Conservation (phyloP, 1,284 basidiomycete species). For the Peniophora sp. region DNA sequence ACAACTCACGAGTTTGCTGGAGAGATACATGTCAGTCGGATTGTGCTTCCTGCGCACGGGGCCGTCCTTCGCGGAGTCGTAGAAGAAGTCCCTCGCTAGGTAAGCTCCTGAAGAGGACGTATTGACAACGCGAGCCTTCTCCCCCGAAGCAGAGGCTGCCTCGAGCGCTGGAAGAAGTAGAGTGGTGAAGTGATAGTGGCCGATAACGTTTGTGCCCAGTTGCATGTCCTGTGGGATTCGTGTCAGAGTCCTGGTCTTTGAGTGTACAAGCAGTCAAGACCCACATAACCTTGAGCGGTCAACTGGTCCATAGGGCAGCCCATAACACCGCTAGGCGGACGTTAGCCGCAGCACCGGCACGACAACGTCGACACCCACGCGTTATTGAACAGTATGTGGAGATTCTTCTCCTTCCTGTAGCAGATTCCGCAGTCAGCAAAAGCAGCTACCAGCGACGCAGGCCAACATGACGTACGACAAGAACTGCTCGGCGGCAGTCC, state of each 20-base stretch:
- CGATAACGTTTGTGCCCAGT: constrained; percentile 53
- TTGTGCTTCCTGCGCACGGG: constrained; percentile 17
- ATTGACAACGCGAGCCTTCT: constrained; percentile 32
- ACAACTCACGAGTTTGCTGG: constrained; percentile 33
- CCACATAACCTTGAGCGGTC: constrained; percentile 41
- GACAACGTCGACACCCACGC: background rate
- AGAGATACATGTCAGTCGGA: constrained; percentile 26
- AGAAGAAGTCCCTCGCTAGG: constrained; percentile 17
- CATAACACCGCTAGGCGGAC: constrained; percentile 45
- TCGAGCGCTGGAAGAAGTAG: constrained; percentile 36
- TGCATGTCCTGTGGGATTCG: constrained; percentile 44
- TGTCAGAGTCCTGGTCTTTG: no score
- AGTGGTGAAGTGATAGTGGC: constrained; percentile 41
- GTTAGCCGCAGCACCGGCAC: no score
- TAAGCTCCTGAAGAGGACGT: constrained; percentile 28
- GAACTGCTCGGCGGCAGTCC: constrained; percentile 13
- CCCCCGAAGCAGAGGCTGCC: constrained; percentile 17
- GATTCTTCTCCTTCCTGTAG: background rate
- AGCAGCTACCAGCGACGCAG: background rate
- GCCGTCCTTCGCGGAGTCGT: constrained; percentile 16
- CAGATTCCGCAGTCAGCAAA: background rate
- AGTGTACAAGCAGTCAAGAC: no score
- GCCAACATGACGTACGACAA: background rate
- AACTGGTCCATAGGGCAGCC: constrained; percentile 30
- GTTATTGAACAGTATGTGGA: background rate